Percentiles rank a stretch among this genome's conserved stretches.
These are phyloP conservation scores for Naematelia aurantialba DNA, from an alignment of 768 basidiomycete species.

Conservation along the genomic window DNA sequence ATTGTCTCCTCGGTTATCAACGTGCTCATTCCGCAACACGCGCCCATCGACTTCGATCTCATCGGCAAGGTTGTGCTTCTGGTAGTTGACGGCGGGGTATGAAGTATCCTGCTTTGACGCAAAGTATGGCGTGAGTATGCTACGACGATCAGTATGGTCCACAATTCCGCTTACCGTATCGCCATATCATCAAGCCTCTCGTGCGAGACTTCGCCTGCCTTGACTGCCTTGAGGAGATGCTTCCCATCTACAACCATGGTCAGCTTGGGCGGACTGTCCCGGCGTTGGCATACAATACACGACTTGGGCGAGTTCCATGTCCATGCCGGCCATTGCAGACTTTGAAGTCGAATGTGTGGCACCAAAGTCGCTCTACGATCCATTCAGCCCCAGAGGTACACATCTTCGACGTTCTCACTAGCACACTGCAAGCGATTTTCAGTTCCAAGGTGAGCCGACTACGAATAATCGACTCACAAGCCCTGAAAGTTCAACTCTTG, in stretches of 20 bases:
- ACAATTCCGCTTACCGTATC: conserved; percentile 18
- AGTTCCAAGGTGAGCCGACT: not conserved
- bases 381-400: not conserved
- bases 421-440: conserved; percentile 21
- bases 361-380: conserved; percentile 39
- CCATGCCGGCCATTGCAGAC: conserved; percentile 38
- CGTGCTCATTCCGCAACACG: conserved; percentile 42
- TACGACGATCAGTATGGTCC: conserved; percentile 4
- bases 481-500: conserved; percentile 48
- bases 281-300: conserved; percentile 37
- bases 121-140: conserved; percentile 56
- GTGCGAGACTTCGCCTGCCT: conserved; percentile 29
- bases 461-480: conserved; percentile 31
- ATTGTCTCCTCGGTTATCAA: conserved; percentile 64
- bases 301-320: conserved; percentile 41
- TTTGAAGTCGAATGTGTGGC: conserved; percentile 38
- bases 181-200: conserved; percentile 44
- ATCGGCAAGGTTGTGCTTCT: conserved; percentile 34
- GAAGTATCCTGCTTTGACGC: conserved; percentile 55
- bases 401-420: conserved; percentile 10
- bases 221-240: conserved; percentile 29
- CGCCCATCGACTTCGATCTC: conserved; percentile 19
- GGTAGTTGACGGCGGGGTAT: conserved; percentile 62
- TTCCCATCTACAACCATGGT: conserved; percentile 21
- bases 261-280: too few relatives aligned